phyloP scores from a whole-genome alignment of 495 filamentous ascomycete genomes.

The Corynascus novoguineensis region DNA sequence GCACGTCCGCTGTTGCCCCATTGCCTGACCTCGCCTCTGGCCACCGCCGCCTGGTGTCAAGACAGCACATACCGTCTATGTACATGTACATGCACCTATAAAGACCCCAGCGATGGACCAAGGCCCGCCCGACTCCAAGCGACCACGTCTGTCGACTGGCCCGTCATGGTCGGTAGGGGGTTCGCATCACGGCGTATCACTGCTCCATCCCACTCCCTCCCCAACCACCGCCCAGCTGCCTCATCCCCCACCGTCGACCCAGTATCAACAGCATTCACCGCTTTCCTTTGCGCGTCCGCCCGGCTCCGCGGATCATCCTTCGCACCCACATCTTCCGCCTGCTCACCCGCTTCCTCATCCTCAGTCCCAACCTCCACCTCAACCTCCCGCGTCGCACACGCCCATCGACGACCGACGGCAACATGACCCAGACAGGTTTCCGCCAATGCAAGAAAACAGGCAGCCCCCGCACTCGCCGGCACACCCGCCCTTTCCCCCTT shows the following conservation, averaged over 20 bases:
- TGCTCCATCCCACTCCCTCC: conserved; percentile 42
- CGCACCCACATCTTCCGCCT: conserved; percentile 17
- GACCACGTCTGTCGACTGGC: conserved; percentile 41
- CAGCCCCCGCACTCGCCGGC: conserved; percentile 45
- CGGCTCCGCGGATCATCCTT: conserved; percentile 32
- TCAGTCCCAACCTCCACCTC: conserved; percentile 15
- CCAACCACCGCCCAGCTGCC: conserved; percentile 34
- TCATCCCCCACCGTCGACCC: conserved; percentile 39
- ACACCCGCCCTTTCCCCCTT: conserved; percentile 38
- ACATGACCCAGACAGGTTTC: conserved; percentile 45
- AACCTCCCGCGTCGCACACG: conserved; percentile 14
- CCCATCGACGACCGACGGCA: conserved; percentile 45
- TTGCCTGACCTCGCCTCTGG: conserved; percentile 24
- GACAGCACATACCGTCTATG: conserved; percentile 35
- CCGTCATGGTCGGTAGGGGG: conserved; percentile 40
- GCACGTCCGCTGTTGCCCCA: conserved; percentile 20
- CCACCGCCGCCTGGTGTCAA: conserved; percentile 37
- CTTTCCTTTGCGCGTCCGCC: conserved; percentile 37
- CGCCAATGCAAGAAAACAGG: conserved; percentile 47
- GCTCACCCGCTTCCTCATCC: conserved; percentile 15
- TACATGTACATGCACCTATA: conserved; percentile 33
- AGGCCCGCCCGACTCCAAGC: conserved; percentile 44
- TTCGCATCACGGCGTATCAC: conserved; percentile 40
- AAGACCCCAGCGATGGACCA: conserved; percentile 47
- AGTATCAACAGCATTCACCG: conserved; percentile 35